Percentiles rank a stretch among this genome's conserved stretches.
These are phyloP conservation scores for Aspergillus brasiliensis DNA, from an alignment of 2,329 filamentous ascomycete genomes.

Conservation along the genomic window DNA sequence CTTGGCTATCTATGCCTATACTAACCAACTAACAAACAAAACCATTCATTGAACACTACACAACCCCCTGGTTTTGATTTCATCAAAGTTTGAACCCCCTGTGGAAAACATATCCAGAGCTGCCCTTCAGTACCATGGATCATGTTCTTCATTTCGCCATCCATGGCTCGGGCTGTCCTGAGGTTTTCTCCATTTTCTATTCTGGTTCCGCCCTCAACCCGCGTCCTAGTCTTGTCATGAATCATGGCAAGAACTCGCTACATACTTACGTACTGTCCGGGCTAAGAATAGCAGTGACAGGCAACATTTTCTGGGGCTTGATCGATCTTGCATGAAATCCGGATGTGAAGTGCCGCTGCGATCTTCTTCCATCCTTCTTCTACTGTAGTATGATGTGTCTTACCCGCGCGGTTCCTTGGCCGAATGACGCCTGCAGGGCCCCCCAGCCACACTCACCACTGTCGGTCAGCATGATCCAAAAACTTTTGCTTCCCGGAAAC, in stretches of 20 bases:
- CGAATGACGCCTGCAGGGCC: no score
- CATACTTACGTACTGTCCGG: neutral
- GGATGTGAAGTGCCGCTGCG: neutral
- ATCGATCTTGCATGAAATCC: neutral
- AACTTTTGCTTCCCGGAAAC: neutral
- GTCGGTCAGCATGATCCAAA: neutral
- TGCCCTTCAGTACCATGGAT: neutral
- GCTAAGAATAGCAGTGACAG: conserved; percentile 4
- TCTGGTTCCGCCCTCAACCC: neutral
- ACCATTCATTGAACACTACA: no score
- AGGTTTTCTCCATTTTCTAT: conserved; percentile 1
- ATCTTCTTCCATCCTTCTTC: conserved; percentile 5
- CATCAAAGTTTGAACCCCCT: neutral
- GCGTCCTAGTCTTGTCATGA: neutral
- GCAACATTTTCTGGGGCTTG: neutral
- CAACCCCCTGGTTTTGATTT: no score
- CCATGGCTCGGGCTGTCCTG: neutral
- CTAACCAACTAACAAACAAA: no score
- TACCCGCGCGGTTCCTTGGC: no score
- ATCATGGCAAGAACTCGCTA: neutral
- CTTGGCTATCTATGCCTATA: no score
- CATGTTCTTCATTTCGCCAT: neutral
- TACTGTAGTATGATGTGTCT: neutral
- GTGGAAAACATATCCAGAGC: neutral
- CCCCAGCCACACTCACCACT: neutral